These are phyloP conservation scores for Sanguinoderma infundibulare DNA, from an alignment of 1,284 basidiomycete species.

Conservation along the genomic window DNA sequence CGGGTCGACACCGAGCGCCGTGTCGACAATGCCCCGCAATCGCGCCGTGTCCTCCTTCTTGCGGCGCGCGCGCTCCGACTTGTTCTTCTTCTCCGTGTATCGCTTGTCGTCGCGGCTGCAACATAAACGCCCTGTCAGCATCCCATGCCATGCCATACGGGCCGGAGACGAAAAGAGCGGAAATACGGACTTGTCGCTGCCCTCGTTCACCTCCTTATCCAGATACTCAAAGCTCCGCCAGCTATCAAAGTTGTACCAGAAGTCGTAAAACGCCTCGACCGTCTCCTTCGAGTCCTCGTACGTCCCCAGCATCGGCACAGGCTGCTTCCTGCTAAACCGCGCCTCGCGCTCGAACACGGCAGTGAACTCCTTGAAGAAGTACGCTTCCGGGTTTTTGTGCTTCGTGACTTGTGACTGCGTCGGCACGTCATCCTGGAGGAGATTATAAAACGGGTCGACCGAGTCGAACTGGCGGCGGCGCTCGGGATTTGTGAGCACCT, in stretches of 20 bases:
- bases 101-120: conserved; percentile 95
- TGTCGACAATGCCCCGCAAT: conserved; percentile 87
- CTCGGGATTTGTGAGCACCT: conserved; percentile 88
- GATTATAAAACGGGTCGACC: conserved; percentile 81
- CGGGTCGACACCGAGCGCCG: conserved; percentile 86
- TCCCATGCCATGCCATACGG: not conserved
- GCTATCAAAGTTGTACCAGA: conserved; percentile 99
- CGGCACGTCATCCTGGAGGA: conserved; percentile 81
- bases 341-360: conserved; percentile 92
- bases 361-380: conserved; percentile 67
- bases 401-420: conserved; percentile 69
- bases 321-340: conserved; percentile 88
- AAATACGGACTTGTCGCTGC: conserved; percentile 82
- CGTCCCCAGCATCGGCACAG: conserved; percentile 85
- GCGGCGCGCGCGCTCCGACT: conserved; percentile 91
- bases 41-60: conserved; percentile 99
- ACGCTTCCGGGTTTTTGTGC: conserved; percentile 54
- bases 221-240: conserved; percentile 99
- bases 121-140: not conserved
- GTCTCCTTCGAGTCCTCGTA: conserved; percentile 77
- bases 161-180: not conserved
- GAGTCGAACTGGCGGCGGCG: conserved; percentile 96
- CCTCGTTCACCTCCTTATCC: conserved; percentile 99
- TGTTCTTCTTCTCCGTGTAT: conserved; percentile 99
- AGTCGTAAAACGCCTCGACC: conserved; percentile 96